Conservation (phyloP, 257 asterid genomes). For the Vinca minor region DNA sequence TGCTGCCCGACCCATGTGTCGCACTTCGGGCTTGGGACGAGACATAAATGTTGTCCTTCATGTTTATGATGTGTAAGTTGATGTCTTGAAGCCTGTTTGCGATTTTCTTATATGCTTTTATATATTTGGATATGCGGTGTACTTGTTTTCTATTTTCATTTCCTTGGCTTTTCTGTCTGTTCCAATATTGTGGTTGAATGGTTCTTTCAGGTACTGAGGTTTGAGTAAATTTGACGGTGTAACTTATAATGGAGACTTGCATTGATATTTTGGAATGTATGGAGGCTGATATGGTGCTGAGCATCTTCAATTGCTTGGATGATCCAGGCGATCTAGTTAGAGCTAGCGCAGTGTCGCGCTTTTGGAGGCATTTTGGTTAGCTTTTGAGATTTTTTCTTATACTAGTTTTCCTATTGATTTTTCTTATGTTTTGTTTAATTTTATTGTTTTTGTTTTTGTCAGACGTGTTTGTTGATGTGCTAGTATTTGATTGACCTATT, state of each 20-base stretch:
- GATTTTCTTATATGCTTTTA: not conserved
- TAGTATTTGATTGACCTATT: not conserved
- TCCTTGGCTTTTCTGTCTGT: not conserved
- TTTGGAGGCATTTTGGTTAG: conserved; percentile 46
- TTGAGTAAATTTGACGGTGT: conserved; percentile 1
- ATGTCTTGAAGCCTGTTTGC: not conserved
- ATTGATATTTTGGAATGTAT: conserved; percentile 23
- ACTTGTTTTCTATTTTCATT: not conserved
- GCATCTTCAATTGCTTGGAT: conserved; percentile 26
- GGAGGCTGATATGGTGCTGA: conserved; percentile 15
- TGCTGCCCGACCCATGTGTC: too few relatives aligned
- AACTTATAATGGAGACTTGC: conserved; percentile 12
- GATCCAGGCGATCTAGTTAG: conserved; percentile 33
- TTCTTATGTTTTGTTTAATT: too few relatives aligned
- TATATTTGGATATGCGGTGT: not conserved
- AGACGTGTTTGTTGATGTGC: not conserved
- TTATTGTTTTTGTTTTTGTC: not conserved
- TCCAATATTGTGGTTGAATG: not conserved
- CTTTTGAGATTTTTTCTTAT: not conserved
- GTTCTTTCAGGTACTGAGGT: conserved; percentile 13
- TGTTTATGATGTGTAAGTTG: not conserved
- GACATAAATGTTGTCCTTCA: too few relatives aligned
- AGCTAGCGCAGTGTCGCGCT: conserved; percentile 25
- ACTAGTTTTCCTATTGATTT: not conserved
- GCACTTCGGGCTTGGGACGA: too few relatives aligned